phyloP scores from a whole-genome alignment of 345 rosid genomes.

The thale cress (Arabidopsis thaliana) region DNA sequence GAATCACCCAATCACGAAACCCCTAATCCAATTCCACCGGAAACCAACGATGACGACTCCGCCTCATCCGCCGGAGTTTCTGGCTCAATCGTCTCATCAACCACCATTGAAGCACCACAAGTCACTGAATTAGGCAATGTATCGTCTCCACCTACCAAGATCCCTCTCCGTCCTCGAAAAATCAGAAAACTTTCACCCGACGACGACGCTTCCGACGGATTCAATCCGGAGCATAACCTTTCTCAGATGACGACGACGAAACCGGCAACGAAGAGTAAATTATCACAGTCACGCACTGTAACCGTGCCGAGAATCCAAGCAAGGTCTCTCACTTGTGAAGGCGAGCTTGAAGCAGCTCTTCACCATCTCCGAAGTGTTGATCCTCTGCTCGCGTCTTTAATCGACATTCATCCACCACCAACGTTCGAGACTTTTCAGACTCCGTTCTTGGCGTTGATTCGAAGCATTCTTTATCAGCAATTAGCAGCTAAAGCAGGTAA shows the following conservation, averaged over 20 bases:
- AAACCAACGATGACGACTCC: slow-evolving; percentile 37
- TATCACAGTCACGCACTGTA: slow-evolving; percentile 49
- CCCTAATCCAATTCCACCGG: slow-evolving; percentile 44
- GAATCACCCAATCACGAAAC: slow-evolving; percentile 45
- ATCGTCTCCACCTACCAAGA: slow-evolving; percentile 76
- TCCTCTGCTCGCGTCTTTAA: slow-evolving; percentile 69
- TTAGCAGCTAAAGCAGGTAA: slow-evolving; percentile 85
- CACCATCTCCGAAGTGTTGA: slow-evolving; percentile 77
- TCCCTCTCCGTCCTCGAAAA: slow-evolving; percentile 92
- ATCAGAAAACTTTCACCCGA: slow-evolving; percentile 77
- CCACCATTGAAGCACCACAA: slow-evolving; percentile 38
- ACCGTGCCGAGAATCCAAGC: slow-evolving; percentile 58
- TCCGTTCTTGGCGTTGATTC: slow-evolving; percentile 85
- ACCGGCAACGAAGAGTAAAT: slow-evolving; percentile 37
- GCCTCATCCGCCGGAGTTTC: slow-evolving; percentile 36
- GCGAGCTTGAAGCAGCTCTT: slow-evolving; percentile 82
- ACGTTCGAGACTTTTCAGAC: slow-evolving; percentile 76
- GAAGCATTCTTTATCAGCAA: slow-evolving; percentile 93
- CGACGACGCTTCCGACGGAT: slow-evolving; percentile 38
- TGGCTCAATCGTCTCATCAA: slow-evolving; percentile 36
- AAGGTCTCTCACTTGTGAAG: slow-evolving; percentile 79
- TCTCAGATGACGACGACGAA: slow-evolving; percentile 46
- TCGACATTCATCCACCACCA: slow-evolving; percentile 73
- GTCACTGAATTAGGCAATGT: slow-evolving; percentile 48
- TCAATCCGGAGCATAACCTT: slow-evolving; percentile 35